Evolutionary conservation across 305 asterid genomes (phyloP), one percentile per base, ranked within the genome.

Genomic region (Fraxinus angustifolia): DNA sequence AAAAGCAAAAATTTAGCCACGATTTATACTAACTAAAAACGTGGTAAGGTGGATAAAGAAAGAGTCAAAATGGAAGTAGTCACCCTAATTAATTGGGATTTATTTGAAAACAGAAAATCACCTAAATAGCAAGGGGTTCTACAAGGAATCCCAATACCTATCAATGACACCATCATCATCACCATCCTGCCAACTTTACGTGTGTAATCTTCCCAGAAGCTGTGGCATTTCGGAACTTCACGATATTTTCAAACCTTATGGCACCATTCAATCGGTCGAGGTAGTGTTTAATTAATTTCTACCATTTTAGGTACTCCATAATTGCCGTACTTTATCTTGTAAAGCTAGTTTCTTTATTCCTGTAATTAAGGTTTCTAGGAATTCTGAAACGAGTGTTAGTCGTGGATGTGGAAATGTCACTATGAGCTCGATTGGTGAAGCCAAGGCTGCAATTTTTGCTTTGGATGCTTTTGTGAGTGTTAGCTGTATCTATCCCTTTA

Each of bases 181-280:
- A 10, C 4, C 67, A 28, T 50, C 36, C 68, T 8, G 68, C 68
- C 35, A 36, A 34, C 74, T 78, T 12, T 78, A 78, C 38, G 74
- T 78, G 5, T 78, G 81, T 58, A 78, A 78, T 78, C 81, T 78
- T 78, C 81, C 81, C 5, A 58, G 81, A 78, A 33, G 74, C n/a
- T 78, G 17, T 17, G 81, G 50, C 34, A 78, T 78, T 56, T 26
- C 74, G 5, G 74, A 58, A 45, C 81, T 78, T 60, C 53, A 3
- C 33, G 56, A 58, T 23, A 34, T 33, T 12, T 78, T 78, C 56
- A 33, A 60, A 78, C 73, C 81, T n/a, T 58, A 31, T 60, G 81
- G 81, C 6, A 58, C 74, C 6, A 53, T 78, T 33, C 81, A 56
- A 34, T 56, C 81, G 6, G 81, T 78, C 40, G 81, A 78, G 81